Evolutionary conservation across 2,329 filamentous ascomycete genomes (phyloP).

Genomic region (Ophiostoma perfectum): DNA sequence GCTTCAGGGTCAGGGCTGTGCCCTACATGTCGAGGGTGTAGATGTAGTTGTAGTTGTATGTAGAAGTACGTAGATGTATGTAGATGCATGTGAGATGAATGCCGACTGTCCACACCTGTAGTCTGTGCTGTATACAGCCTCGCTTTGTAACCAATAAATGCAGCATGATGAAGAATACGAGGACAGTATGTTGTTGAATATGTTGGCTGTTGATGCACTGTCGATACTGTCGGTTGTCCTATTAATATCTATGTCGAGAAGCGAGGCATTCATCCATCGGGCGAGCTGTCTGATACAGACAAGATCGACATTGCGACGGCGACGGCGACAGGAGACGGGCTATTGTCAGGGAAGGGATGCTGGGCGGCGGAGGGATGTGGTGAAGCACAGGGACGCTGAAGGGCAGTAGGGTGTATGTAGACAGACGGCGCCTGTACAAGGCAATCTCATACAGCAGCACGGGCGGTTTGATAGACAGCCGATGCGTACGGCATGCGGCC

Average conservation of each 20-base stretch:
- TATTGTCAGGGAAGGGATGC: not conserved
- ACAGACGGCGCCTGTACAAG: not conserved
- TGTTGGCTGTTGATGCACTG: too few species aligned
- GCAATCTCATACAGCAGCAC: conserved; percentile 5
- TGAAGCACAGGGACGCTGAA: not conserved
- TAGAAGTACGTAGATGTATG: not conserved
- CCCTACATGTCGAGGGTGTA: not conserved
- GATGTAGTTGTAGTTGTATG: not conserved
- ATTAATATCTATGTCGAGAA: not conserved
- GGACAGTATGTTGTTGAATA: too few species aligned
- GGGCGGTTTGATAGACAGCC: conserved; percentile 1
- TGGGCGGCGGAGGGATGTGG: not conserved
- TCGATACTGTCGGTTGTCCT: not conserved
- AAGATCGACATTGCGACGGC: not conserved
- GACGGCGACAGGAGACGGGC: conserved; percentile 7
- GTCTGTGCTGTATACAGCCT: not conserved
- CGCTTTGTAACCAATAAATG: not conserved
- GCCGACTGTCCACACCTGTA: not conserved
- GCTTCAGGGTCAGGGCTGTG: conserved; percentile 4
- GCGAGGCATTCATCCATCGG: not conserved
- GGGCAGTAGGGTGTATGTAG: not conserved
- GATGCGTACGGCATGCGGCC: not conserved
- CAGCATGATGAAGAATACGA: not conserved
- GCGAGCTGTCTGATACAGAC: not conserved
- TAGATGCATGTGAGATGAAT: too few species aligned